Percentiles rank a stretch among this genome's conserved stretches.
Conservation (phyloP, 768 basidiomycete species). For the Podaxis sp. region DNA sequence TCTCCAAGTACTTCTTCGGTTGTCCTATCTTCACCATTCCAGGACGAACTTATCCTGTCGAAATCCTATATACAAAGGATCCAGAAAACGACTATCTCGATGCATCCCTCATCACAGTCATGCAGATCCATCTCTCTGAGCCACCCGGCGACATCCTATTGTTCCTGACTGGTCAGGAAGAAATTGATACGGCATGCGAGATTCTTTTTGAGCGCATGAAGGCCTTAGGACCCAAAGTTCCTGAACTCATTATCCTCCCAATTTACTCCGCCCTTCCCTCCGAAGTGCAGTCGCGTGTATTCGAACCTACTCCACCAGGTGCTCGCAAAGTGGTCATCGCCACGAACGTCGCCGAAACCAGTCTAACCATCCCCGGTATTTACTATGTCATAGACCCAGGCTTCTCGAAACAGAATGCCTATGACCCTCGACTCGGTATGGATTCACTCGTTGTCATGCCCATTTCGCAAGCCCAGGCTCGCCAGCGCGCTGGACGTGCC, state of each 20-base stretch:
- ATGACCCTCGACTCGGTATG: conserved; percentile 97
- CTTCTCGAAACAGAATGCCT: conserved; percentile 98
- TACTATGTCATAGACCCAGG: conserved; percentile 99
- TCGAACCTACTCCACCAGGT: conserved; percentile 96
- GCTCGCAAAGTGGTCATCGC: conserved; percentile 99
- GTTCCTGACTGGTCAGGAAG: conserved; percentile 98
- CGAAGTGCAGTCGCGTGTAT: conserved; percentile 96
- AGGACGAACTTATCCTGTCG: conserved; percentile 98
- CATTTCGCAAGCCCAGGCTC: conserved; percentile 97
- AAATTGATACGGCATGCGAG: conserved; percentile 97
- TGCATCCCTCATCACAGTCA: conserved; percentile 96
- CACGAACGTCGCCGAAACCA: conserved; percentile 99
- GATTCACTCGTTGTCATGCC: conserved; percentile 98
- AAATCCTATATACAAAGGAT: conserved; percentile 97
- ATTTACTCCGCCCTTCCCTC: conserved; percentile 98
- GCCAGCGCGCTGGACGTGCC: conserved; percentile 93
- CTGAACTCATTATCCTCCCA: conserved; percentile 93
- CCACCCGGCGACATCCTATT: conserved; percentile 95
- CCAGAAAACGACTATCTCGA: conserved; percentile 97
- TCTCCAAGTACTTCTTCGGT: conserved; percentile 98
- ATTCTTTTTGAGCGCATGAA: conserved; percentile 99
- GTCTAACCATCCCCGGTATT: conserved; percentile 96
- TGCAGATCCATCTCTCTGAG: conserved; percentile 99
- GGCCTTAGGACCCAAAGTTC: conserved; percentile 96
- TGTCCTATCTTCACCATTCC: conserved; percentile 99